These are phyloP conservation scores for Phytomonas francai DNA, from an alignment of 208 protist species.

Conservation along the genomic window DNA sequence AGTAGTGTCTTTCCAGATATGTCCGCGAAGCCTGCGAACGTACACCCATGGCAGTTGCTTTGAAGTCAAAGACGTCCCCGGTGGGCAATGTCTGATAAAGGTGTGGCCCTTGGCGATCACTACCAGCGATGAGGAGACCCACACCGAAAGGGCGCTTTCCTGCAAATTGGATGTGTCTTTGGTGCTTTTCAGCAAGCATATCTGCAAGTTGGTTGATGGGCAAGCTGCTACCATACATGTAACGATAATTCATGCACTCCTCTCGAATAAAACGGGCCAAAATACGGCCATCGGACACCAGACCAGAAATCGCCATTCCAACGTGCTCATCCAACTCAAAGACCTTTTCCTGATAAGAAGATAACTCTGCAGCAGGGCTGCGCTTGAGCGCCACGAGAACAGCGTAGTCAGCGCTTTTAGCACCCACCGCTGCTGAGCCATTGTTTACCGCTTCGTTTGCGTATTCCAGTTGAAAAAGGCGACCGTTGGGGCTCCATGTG, in stretches of 20 bases:
- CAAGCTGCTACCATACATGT: constrained; percentile 75
- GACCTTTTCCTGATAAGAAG: constrained; percentile 97
- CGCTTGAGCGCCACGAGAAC: constrained; percentile 94
- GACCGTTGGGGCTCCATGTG: constrained; percentile 96
- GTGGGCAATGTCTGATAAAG: constrained; percentile 96
- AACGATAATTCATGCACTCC: constrained; percentile 97
- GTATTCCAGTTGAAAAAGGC: constrained; percentile 98
- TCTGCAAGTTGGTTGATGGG: constrained; percentile 74
- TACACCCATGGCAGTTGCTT: constrained; percentile 98
- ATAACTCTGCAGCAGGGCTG: constrained; percentile 91
- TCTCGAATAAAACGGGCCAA: constrained; percentile 93
- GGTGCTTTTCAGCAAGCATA: constrained; percentile 90
- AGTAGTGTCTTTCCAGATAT: constrained; percentile 98
- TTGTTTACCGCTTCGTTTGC: constrained; percentile 99
- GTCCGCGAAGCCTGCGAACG: constrained; percentile 97
- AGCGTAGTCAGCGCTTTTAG: constrained; percentile 93
- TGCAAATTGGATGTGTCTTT: constrained; percentile 95
- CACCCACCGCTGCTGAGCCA: constrained; percentile 94
- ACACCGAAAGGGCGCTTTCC: constrained; percentile 97
- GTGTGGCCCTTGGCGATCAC: constrained; percentile 90
- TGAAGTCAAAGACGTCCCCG: constrained; percentile 97
- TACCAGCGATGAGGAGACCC: constrained; percentile 97
- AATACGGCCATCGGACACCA: constrained; percentile 95
- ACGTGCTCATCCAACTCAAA: constrained; percentile 98
- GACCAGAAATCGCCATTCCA: constrained; percentile 97